phyloP scores from a whole-genome alignment of 148 eudicot genomes.

The Nepenthes mirabilis region DNA sequence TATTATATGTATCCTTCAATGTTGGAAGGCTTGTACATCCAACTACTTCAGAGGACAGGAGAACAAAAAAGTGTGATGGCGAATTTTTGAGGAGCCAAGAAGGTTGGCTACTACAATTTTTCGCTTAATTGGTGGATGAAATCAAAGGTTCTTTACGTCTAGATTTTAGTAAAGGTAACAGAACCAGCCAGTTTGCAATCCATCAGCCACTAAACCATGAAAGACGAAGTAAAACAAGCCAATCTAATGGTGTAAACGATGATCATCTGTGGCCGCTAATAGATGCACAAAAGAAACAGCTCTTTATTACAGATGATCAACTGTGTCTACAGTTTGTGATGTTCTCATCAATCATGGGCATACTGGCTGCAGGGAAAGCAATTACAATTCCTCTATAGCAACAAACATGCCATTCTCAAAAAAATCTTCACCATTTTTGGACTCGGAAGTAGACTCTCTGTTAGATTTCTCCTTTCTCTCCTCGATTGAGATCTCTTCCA shows the following conservation, averaged over 20 bases:
- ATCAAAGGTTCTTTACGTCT: too few species aligned
- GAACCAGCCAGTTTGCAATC: background rate
- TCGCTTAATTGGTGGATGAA: too few species aligned
- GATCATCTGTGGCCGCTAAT: slow-evolving; percentile 1
- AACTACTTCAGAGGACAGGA: too few species aligned
- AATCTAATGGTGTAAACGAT: background rate
- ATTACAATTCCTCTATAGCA: slow-evolving; percentile 16
- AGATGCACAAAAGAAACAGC: slow-evolving; percentile 1
- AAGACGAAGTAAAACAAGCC: background rate
- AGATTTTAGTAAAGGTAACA: too few species aligned
- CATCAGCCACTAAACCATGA: background rate
- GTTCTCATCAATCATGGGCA: slow-evolving; percentile 1
- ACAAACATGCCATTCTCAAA: slow-evolving; percentile 45
- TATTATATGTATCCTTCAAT: too few species aligned
- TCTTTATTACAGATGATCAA: background rate
- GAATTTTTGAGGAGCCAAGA: too few species aligned
- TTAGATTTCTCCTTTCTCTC: slow-evolving; percentile 43
- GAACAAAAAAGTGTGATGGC: too few species aligned
- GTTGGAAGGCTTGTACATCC: too few species aligned
- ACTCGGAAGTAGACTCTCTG: slow-evolving; percentile 15
- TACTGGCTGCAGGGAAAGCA: background rate
- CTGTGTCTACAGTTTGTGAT: background rate
- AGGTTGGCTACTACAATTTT: too few species aligned
- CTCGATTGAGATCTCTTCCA: slow-evolving; percentile 55
- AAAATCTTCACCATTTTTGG: slow-evolving; percentile 26